Evolutionary conservation across 768 basidiomycete genomes (phyloP), one percentile per base, ranked within the genome.

Genomic region (Cystoderma amianthinum): DNA sequence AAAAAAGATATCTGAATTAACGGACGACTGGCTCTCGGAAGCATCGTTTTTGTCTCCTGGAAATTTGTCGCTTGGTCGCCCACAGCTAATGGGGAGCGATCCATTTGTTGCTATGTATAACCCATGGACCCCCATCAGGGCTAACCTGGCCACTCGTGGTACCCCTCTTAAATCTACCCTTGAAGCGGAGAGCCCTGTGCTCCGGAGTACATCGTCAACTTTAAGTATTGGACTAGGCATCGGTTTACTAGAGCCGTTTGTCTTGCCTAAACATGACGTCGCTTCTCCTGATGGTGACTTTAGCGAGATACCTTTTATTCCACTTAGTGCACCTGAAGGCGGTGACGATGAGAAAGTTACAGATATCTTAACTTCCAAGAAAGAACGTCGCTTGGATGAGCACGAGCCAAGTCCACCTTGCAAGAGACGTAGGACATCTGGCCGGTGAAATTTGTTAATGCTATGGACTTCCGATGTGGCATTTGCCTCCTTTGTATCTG

Each of bases 161-260:
- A 59, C 47, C 35, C 54, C 63, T 20, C 48, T 61, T 20, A 56
- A 61, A 42, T 54, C 62, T 15, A 57, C 49, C 16, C 47, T 59
- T 28, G 66, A 67, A 33, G 52, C 55, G 7, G 78, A 77, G 44
- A 82, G 80, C 44, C 82, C 81, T 19, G 72, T 82, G 13, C 54
- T 77, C 33, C 61, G 74, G 43, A 69, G 58, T 43, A 55, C 58
- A 12, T 47, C 54, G 10, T 46, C 60, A 17, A 55, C 68, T 11
- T 51, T 65, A 15, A 60, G 59, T 3, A 59, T 65, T 21, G 71
- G 72, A 12, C 56, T 78, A 33, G 71, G 70, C 3, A 65, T 79
- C 40, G 76, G 75, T 5, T 60, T 81, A 30, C 62, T 81, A 49
- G 76, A 72, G 39, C 73, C 80, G 10, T 80, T 81, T 48, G 61